phyloP scores from a whole-genome alignment of 2,329 filamentous ascomycete species.

The Talaromyces sp. region DNA sequence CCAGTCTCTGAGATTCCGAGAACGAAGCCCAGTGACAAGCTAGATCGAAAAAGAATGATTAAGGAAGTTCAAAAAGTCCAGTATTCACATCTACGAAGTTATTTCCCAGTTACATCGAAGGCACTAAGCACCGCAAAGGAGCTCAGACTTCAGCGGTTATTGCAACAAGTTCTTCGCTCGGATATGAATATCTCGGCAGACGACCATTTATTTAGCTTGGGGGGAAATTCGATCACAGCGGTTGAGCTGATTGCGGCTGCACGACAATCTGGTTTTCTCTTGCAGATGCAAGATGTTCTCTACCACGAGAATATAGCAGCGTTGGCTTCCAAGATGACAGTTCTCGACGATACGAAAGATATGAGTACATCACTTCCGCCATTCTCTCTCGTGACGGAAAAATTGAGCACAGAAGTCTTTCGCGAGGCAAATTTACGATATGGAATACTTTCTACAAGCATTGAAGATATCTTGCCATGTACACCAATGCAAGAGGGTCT shows the following conservation, averaged over 20 bases:
- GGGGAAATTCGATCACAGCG: neutral
- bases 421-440: conserved; percentile 21
- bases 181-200: neutral
- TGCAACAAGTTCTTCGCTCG: neutral
- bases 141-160: neutral
- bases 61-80: neutral
- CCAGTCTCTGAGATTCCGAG: neutral
- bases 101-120: neutral
- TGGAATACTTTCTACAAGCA: conserved; percentile 22
- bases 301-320: neutral
- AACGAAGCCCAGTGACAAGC: neutral
- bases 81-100: neutral
- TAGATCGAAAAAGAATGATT: neutral
- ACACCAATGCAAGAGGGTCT: conserved; percentile 43
- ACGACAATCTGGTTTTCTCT: neutral
- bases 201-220: neutral
- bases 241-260: neutral
- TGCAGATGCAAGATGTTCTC: neutral
- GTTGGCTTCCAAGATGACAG: neutral
- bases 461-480: conserved; percentile 42
- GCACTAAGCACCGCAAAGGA: neutral
- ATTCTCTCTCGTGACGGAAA: neutral
- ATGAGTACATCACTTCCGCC: neutral
- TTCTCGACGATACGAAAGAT: neutral
- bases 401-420: neutral